Evolutionary conservation across 2,329 filamentous ascomycete species (phyloP).

Genomic region (Calonectria pteridis): DNA sequence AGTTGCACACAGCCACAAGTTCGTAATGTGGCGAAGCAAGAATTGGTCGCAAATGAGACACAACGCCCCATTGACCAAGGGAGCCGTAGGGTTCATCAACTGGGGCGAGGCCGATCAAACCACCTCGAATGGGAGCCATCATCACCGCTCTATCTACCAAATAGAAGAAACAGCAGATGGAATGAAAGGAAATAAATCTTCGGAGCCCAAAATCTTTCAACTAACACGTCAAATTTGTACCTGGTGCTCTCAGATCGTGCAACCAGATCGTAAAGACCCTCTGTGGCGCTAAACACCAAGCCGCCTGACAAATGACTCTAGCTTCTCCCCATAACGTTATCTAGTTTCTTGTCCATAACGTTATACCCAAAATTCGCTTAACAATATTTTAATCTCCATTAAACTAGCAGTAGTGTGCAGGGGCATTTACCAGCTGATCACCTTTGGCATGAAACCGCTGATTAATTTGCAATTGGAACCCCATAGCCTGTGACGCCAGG

Average conservation of each 20-base stretch:
- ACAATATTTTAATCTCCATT: background rate
- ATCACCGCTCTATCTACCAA: background rate
- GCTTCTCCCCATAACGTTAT: background rate
- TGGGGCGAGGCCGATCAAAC: constrained; percentile 34
- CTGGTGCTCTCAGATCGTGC: no score
- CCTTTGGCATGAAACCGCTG: background rate
- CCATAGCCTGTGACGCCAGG: no score
- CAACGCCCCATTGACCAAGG: constrained; percentile 60
- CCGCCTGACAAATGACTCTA: background rate
- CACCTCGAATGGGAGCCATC: constrained; percentile 33
- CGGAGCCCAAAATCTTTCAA: background rate
- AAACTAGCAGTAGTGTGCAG: background rate
- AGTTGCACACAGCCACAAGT: constrained; percentile 64
- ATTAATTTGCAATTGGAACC: background rate
- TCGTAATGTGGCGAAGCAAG: constrained; percentile 55
- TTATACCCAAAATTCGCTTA: background rate
- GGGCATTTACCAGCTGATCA: background rate
- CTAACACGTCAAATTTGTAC: background rate
- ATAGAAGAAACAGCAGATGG: background rate
- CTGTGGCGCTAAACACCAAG: background rate
- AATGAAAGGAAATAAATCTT: background rate
- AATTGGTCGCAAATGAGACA: constrained; percentile 61
- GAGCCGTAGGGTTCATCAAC: background rate
- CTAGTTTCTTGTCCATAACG: background rate
- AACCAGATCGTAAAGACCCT: background rate